Evolutionary conservation across 805 yeast species (phyloP).

Genomic region (Candida hispaniensis): DNA sequence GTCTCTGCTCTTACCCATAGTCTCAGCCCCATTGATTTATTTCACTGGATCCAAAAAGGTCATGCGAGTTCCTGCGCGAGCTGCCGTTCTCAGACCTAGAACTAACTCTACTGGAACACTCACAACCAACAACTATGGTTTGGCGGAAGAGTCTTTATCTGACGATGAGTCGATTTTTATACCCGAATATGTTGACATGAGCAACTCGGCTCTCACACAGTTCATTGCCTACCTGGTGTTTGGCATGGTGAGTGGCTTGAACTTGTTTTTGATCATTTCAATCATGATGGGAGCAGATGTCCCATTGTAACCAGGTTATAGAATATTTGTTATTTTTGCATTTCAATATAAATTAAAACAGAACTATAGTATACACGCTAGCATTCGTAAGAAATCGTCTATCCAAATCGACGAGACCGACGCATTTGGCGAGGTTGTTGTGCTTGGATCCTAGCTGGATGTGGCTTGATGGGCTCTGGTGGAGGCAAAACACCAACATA

Average conservation of each 20-base stretch:
- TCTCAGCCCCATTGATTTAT: slow-evolving; percentile 76
- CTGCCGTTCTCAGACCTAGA: slow-evolving; percentile 9
- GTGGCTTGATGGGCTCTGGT: slow-evolving; percentile 22
- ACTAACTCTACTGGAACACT: slow-evolving; percentile 12
- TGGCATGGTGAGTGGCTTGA: slow-evolving; percentile 59
- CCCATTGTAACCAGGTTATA: slow-evolving; percentile 31
- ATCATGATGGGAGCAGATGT: slow-evolving; percentile 42
- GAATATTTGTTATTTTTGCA: no score
- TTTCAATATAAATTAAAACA: no score
- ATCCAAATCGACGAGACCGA: no score
- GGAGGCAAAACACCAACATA: slow-evolving; percentile 70
- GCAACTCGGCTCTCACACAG: slow-evolving; percentile 50
- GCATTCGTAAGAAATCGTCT: no score
- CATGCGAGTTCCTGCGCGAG: slow-evolving; percentile 38
- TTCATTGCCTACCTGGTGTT: slow-evolving; percentile 50
- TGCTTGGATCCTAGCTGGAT: no score
- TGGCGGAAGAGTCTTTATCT: slow-evolving; percentile 7
- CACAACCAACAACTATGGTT: slow-evolving; percentile 4
- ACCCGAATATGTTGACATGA: slow-evolving; percentile 45
- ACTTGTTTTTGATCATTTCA: slow-evolving; percentile 52
- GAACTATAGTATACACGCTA: no score
- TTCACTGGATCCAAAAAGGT: slow-evolving; percentile 61
- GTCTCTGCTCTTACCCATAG: slow-evolving; percentile 71
- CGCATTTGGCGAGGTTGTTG: no score
- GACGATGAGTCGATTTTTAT: slow-evolving; percentile 23